These are phyloP conservation scores for Uncinocarpus reesii DNA, from an alignment of 2,329 filamentous ascomycete genomes.

Conservation along the genomic window DNA sequence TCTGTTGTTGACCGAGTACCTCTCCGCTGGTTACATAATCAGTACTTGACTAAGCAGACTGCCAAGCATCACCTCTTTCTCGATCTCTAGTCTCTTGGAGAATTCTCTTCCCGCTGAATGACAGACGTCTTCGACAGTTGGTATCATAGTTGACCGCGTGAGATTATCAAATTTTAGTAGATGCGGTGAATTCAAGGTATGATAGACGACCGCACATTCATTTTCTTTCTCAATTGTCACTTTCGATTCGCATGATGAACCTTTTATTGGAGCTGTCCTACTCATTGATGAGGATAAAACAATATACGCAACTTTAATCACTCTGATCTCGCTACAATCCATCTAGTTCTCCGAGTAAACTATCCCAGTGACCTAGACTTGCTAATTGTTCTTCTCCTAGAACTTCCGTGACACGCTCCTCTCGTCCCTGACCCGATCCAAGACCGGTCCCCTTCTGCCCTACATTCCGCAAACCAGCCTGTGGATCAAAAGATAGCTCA, in stretches of 20 bases:
- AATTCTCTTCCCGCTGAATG: too few relatives aligned
- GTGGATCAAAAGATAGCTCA: neutral
- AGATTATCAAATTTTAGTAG: neutral
- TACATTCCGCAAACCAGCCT: neutral
- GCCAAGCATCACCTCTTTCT: neutral
- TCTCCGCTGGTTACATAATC: too few relatives aligned
- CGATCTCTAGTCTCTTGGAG: neutral
- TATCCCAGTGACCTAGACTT: neutral
- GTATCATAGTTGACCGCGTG: neutral
- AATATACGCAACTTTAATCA: constrained; percentile 19
- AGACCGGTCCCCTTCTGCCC: neutral
- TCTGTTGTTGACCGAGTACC: too few relatives aligned
- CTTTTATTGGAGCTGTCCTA: constrained; percentile 29
- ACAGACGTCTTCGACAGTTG: too few relatives aligned
- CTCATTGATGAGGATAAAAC: constrained; percentile 21
- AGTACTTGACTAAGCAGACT: too few relatives aligned
- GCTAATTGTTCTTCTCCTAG: constrained; percentile 8
- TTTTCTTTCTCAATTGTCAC: neutral
- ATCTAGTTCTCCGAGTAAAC: constrained; percentile 1
- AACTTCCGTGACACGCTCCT: neutral
- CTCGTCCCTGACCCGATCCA: neutral
- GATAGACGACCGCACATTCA: neutral
- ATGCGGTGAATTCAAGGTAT: constrained; percentile 6
- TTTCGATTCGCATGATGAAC: constrained; percentile 21
- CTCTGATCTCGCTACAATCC: constrained; percentile 15